Base-by-base conservation (phyloP, 1,139 yeast species). In the Blastobotrys raffinosifermentans region DNA sequence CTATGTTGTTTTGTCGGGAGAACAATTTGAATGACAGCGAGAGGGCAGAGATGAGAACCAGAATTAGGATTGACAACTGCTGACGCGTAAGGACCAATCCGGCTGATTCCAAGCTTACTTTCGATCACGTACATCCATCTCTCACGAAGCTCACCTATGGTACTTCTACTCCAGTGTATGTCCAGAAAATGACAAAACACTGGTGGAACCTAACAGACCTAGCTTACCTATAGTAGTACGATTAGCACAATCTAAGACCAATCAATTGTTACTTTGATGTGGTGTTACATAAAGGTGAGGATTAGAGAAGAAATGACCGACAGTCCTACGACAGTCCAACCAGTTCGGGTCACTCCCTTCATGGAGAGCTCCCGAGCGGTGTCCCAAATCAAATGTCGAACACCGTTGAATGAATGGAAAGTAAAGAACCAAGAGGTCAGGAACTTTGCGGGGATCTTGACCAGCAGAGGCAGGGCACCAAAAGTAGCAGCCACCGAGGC, bases 351-450 rank as follows among this genome's bases (percentile, higher is more conserved):
- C 45, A 93, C 96, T 51, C 94, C 96, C 60, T 80, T 75, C 50
- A 84, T 55, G 47, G 87, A 73, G 61, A 89, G 74, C 62, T 81
- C 85, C 51, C 67, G 70, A 58, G 94, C 94, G 39, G 77, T 61
- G 63, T 91, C 97, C 97, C 97, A 91, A 41, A 85, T 58, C 66
- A 89, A 69, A 63, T 91, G 98, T 74, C 98, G 84, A 46, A 89
- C 47, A 54, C 97, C 96, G 63, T 89, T 87, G 61, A 71, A 75
- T 35, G 73, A 59, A 64, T 91, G 98, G 80, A 74, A 87, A 31
- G 83, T 83, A 63, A 91, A 87, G 49, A 96, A 91, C 66, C 75
- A 74, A 4, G 94, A 77, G 55, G 81, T 76, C 27, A 75, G 55
- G 35, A 81, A 79, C 69, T 91, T 91, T 43, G 76, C 64, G 26